These are phyloP conservation scores for Ustilago nuda DNA, from an alignment of 1,284 basidiomycete genomes.

Conservation along the genomic window DNA sequence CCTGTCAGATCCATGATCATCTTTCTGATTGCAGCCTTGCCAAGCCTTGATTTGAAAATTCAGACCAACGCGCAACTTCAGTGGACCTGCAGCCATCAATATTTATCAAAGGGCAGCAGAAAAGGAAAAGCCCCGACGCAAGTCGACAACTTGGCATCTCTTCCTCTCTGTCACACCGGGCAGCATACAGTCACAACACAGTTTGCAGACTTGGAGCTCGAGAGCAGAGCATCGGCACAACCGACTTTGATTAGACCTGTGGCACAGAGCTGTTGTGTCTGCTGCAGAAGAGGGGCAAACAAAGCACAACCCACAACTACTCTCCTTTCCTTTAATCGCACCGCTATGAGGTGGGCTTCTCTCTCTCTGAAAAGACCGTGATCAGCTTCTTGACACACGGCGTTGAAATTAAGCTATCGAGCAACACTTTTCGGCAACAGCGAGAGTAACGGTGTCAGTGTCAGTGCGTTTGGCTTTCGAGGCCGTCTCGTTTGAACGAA, in stretches of 20 bases:
- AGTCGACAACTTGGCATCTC: constrained; percentile 19
- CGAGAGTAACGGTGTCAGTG: background rate
- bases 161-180: constrained; percentile 2
- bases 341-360: background rate
- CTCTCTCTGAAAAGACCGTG: background rate
- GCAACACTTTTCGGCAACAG: background rate
- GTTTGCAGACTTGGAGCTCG: background rate
- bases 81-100: background rate
- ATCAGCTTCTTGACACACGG: constrained; percentile 35
- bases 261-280: constrained; percentile 1
- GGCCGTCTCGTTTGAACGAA: background rate
- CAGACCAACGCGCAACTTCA: background rate
- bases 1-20: constrained; percentile 32
- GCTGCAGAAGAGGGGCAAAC: constrained; percentile 16
- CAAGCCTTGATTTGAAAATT: no score
- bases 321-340: background rate
- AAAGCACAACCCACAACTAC: constrained; percentile 1
- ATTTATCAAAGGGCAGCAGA: background rate
- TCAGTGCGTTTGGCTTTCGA: constrained; percentile 9
- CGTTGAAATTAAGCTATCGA: background rate
- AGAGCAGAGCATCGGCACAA: background rate
- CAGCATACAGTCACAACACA: background rate
- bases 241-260: constrained; percentile 7
- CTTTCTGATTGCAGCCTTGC: background rate
- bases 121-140: constrained; percentile 18